These are phyloP conservation scores for Colletotrichum brevisporum DNA, from an alignment of 2,329 filamentous ascomycete species.

Conservation along the genomic window DNA sequence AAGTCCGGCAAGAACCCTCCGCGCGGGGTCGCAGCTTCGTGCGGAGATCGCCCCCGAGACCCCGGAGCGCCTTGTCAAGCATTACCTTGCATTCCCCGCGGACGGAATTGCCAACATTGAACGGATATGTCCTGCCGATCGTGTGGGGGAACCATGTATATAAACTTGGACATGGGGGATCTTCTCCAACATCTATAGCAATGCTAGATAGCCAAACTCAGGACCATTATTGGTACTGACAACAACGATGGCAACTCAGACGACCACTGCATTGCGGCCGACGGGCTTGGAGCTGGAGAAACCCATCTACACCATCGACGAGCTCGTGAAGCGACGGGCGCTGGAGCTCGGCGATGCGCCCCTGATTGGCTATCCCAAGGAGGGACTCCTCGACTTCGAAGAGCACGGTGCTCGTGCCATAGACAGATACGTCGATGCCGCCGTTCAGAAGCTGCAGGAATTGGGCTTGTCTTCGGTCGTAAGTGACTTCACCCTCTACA, in stretches of 20 bases:
- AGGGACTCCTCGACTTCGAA: slow-evolving; percentile 6
- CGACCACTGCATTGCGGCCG: background rate
- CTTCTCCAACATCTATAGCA: background rate
- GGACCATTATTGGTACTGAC: too few relatives aligned
- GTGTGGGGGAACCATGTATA: slow-evolving; percentile 6
- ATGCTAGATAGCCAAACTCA: too few relatives aligned
- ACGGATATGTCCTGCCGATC: slow-evolving; percentile 17
- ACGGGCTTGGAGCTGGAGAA: background rate
- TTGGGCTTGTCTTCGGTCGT: background rate
- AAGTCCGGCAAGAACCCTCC: background rate
- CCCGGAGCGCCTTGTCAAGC: slow-evolving; percentile 5
- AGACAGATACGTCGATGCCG: slow-evolving; percentile 16
- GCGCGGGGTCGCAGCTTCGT: background rate
- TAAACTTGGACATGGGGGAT: background rate
- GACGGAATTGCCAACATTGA: slow-evolving; percentile 16
- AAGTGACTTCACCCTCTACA: background rate
- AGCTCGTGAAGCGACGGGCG: slow-evolving; percentile 3
- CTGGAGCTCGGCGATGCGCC: slow-evolving; percentile 6
- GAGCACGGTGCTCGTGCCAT: background rate
- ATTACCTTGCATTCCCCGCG: slow-evolving; percentile 15
- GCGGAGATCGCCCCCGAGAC: slow-evolving; percentile 11
- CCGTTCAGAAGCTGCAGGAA: slow-evolving; percentile 1
- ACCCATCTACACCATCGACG: slow-evolving; percentile 13
- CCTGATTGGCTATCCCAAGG: slow-evolving; percentile 8
- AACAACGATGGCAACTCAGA: slow-evolving; percentile 4